These are phyloP conservation scores for Phytophthora hibernalis DNA, from an alignment of 352 stramenopile genomes.

Conservation along the genomic window DNA sequence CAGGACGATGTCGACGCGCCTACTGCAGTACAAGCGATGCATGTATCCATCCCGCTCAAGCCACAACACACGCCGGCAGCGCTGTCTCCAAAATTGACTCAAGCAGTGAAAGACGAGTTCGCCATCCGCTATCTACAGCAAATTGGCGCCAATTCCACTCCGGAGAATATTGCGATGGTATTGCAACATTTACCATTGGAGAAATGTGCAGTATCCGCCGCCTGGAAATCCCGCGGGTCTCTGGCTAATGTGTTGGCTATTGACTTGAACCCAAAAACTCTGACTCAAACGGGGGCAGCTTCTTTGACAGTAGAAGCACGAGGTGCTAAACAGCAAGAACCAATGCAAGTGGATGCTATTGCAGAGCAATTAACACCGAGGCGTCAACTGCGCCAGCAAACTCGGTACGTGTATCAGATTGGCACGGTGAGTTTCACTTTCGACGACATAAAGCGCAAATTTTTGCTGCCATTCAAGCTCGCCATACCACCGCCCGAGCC, in stretches of 20 bases:
- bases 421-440: slow-evolving; percentile 69
- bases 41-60: slow-evolving; percentile 64
- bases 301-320: slow-evolving; percentile 7
- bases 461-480: slow-evolving; percentile 72
- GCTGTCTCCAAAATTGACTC: slow-evolving; percentile 50
- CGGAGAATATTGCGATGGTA: slow-evolving; percentile 68
- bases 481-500: slow-evolving; percentile 31
- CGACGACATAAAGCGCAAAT: slow-evolving; percentile 78
- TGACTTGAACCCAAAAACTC: slow-evolving; percentile 52
- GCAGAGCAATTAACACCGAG: not conserved
- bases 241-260: slow-evolving; percentile 61
- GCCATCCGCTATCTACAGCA: slow-evolving; percentile 76
- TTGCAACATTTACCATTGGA: slow-evolving; percentile 71
- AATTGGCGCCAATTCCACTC: slow-evolving; percentile 55
- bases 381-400: slow-evolving; percentile 20
- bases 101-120: slow-evolving; percentile 68
- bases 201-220: slow-evolving; percentile 60
- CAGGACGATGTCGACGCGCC: slow-evolving; percentile 29
- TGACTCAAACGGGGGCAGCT: slow-evolving; percentile 13
- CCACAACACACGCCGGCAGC: slow-evolving; percentile 54
- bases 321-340: not conserved
- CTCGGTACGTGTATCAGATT: slow-evolving; percentile 43
- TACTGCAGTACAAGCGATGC: slow-evolving; percentile 50
- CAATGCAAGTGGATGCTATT: not conserved
- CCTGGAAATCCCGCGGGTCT: slow-evolving; percentile 67